Base-by-base conservation (phyloP, 805 yeast genomes). In the Suhomyces faveliae region DNA sequence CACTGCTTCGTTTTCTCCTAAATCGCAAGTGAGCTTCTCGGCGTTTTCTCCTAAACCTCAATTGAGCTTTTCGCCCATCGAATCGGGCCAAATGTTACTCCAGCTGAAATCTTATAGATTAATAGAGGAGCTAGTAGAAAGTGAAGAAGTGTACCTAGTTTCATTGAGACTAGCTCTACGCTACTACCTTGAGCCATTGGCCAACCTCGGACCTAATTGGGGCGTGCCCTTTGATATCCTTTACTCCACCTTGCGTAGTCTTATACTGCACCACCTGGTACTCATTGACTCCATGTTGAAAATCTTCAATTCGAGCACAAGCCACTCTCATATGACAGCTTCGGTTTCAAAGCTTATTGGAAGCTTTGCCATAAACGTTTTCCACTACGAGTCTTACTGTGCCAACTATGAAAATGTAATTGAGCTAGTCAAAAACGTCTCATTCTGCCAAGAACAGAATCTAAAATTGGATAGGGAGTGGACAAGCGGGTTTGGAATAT, bases 81-180 rank as follows among this genome's bases (percentile, higher is more conserved):
- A 47, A 17, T 20, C 40, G 19, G 20, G 20, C 10, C 19, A n/a
- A 7, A 22, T 3, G 17, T 11, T 19, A 20, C 29, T 33, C n/a
- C 35, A 50, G 51, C 4, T 50, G 30, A 57, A 52, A 21, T 49
- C 70, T 35, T 57, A 52, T 19, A 66, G 61, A 40, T 49, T 67
- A 1, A 52, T 76, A n/a, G 73, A 76, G 47, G 87, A 81, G 56
- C 57, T 81, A 4, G 46, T 76, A 0, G 69, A 68, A 11, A 79
- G 80, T 10, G 87, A 81, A 54, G 68, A 65, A 21, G 63, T 62
- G 1, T 81, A 78, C 54, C 59, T 79, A n/a, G 64, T 66, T 39
- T 73, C 78, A 0, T 57, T 81, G 42, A 66, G 64, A 33, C 59
- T 76, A 51, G 60, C 81, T 15, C 62, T 67, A 5, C 70, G 66